A percentile compares a stretch with the other conserved stretches of the same genome.
Evolutionary conservation across 2,329 filamentous ascomycete genomes (phyloP).

Genomic region (Stromatinia cepivora): DNA sequence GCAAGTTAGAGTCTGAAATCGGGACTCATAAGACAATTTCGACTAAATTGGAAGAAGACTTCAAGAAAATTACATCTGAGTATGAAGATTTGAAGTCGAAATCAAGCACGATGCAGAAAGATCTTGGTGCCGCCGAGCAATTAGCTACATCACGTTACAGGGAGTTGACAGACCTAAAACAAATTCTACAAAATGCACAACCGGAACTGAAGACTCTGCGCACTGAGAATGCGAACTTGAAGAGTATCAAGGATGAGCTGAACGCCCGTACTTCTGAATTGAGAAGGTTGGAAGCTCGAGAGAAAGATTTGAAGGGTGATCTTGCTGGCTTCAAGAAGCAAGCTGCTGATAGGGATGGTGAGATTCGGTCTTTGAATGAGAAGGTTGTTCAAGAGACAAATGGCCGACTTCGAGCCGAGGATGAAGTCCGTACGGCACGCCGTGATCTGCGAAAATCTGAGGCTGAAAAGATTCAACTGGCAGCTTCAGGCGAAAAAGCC

Average conservation of each 20-base stretch:
- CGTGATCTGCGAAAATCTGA: constrained; percentile 78
- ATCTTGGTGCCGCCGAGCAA: constrained; percentile 82
- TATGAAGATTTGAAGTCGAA: constrained; percentile 70
- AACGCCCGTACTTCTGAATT: constrained; percentile 61
- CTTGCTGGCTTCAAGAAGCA: constrained; percentile 68
- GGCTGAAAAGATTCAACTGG: constrained; percentile 74
- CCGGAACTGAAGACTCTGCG: constrained; percentile 79
- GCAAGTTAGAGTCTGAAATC: constrained; percentile 71
- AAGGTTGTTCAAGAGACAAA: constrained; percentile 75
- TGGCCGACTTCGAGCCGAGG: constrained; percentile 72
- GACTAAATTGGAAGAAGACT: constrained; percentile 36
- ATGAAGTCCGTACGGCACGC: constrained; percentile 70
- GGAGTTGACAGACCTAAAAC: constrained; percentile 77
- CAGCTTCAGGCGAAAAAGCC: constrained; percentile 70
- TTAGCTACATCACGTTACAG: constrained; percentile 86
- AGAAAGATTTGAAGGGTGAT: constrained; percentile 79
- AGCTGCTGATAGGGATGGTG: constrained; percentile 70
- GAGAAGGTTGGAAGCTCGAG: constrained; percentile 74
- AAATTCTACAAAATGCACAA: constrained; percentile 80
- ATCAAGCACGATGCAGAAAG: constrained; percentile 70
- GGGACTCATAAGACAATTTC: constrained; percentile 40
- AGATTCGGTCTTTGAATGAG: constrained; percentile 76
- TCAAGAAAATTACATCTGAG: constrained; percentile 49
- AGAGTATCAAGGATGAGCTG: constrained; percentile 73
- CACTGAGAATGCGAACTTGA: constrained; percentile 73